phyloP scores from a whole-genome alignment of 306 rosid genomes.

The Rubus idaeus region DNA sequence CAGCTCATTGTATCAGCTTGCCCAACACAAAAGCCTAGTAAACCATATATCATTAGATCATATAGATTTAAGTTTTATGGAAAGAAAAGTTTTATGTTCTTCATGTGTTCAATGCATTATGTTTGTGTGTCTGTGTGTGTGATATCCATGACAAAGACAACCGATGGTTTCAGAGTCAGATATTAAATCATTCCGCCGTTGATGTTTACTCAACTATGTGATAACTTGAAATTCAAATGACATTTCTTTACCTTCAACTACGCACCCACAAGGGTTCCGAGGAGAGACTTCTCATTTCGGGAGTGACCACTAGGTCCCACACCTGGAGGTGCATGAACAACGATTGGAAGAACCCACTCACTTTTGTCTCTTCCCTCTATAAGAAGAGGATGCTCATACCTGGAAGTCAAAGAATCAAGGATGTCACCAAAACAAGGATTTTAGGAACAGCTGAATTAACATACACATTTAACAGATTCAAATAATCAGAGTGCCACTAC shows the following conservation, averaged over 20 bases:
- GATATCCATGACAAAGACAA: too few species aligned
- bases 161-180: too few species aligned
- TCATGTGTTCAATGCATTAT: neutral
- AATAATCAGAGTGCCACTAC: neutral
- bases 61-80: too few species aligned
- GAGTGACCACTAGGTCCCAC: constrained; percentile 47
- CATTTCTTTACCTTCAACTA: constrained; percentile 45
- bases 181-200: too few species aligned
- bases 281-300: constrained; percentile 68
- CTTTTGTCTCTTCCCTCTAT: constrained; percentile 83
- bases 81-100: neutral
- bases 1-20: neutral
- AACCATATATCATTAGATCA: neutral
- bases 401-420: constrained; percentile 24
- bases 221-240: neutral
- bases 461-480: neutral
- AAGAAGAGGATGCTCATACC: constrained; percentile 94
- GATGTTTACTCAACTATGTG: too few species aligned
- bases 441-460: neutral
- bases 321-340: constrained; percentile 82
- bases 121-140: too few species aligned
- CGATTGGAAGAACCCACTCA: constrained; percentile 97
- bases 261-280: constrained; percentile 68
- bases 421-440: constrained; percentile 18
- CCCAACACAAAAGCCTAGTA: neutral